These are phyloP conservation scores for Leccinum variicolor DNA, from an alignment of 768 basidiomycete genomes.

Conservation along the genomic window DNA sequence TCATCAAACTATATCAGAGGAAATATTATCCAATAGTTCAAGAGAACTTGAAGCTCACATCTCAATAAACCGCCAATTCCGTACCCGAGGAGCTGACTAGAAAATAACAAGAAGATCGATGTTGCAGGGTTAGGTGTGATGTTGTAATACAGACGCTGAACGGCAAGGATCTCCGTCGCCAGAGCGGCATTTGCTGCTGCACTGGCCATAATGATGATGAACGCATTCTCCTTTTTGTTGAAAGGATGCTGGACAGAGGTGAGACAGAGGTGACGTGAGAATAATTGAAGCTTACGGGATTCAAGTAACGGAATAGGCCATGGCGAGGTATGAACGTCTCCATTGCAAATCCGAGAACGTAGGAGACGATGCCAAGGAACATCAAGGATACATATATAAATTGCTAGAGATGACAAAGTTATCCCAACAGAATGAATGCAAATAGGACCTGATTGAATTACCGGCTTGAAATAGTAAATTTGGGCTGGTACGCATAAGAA, in stretches of 20 bases:
- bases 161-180: constrained; percentile 51
- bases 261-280: not conserved
- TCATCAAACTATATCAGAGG: constrained; percentile 1
- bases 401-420: constrained; percentile 36
- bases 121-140: constrained; percentile 44
- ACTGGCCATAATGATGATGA: constrained; percentile 55
- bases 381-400: constrained; percentile 48
- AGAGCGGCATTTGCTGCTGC: constrained; percentile 53
- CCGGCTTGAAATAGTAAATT: constrained; percentile 62
- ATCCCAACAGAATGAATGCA: not conserved
- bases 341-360: constrained; percentile 45
- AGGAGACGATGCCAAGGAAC: constrained; percentile 52
- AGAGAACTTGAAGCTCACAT: constrained; percentile 31
- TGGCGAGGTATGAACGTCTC: constrained; percentile 44
- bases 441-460: constrained; percentile 10
- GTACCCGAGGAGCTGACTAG: constrained; percentile 42
- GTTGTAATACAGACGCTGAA: constrained; percentile 52
- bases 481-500: constrained; percentile 35
- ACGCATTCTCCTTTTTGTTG: constrained; percentile 59
- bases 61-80: constrained; percentile 54
- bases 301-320: constrained; percentile 47
- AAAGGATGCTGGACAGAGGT: constrained; percentile 44
- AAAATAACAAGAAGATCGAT: constrained; percentile 43
- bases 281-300: constrained; percentile 35
- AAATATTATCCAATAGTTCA: not conserved